Evolutionary conservation across 352 stramenopile species (phyloP), one percentile per base, ranked within the genome.

Genomic region (Globisporangium sylvaticum): DNA sequence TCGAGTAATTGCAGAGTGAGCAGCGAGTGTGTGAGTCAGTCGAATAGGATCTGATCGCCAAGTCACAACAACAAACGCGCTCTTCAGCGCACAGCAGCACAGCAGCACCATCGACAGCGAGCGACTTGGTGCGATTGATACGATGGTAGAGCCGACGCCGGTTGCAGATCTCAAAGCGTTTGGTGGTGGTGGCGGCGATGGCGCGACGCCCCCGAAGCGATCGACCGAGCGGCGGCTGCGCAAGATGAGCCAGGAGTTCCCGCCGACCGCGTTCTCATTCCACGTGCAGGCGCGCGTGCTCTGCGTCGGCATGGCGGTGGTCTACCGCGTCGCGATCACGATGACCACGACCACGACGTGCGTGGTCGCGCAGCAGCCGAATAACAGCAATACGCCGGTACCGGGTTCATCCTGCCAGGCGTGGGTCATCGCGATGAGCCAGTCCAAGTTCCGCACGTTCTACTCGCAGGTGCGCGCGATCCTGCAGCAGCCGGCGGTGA

Each of bases 381-480:
- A 64, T n/a, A 62, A 53, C 58, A 72, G 56, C 56, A 48, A 18
- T 55, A 66, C 54, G 24, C 68, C 54, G 58, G 32, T 55, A 14
- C 57, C 58, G 20, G 70, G 69, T 18, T 57, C 75, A 29, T 68
- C 58, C 67, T 78, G 56, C 55, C 76, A 82, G 67, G 72, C 75
- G 20, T 88, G 81, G 79, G 75, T 87, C 58, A 83, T 87, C 31
- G 77, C 80, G 44, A 84, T 89, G 74, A 88, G 78, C 58, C 79
- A 85, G 57, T 71, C 75, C 61, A 89, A 89, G 65, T 79, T 87
- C 64, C 67, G 67, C 69, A 65, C 60, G 5, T 89, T 88, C 69
- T 81, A 77, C 65, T 44, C 67, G 7, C 77, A 87, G 64, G 70
- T 78, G 20, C 65, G 69, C 37, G 68, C 64, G 27, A 81, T 89